Base-by-base conservation (phyloP, 164 flowering plant species). In the Chimonanthus salicifolius region DNA sequence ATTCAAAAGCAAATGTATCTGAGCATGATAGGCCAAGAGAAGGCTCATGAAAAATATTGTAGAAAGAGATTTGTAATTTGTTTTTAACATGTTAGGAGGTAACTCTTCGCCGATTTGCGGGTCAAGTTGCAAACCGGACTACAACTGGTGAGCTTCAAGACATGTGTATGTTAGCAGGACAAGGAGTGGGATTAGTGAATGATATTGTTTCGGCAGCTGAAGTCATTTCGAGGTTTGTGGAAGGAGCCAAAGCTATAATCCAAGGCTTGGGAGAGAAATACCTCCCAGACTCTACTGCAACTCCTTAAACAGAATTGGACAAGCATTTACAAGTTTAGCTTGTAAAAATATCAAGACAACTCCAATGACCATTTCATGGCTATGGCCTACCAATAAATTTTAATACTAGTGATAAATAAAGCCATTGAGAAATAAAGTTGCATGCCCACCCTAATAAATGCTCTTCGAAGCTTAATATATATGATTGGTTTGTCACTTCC, bases 101-200 rank as follows among this genome's bases (percentile, higher is more conserved):
- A 4, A 64, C 69, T 64, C 66, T 79, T 64, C 76, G 76, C 16
- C 70, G 81, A 16, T 75, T 79, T 10, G 76, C 75, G 0, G 81
- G 81, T 13, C 75, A 64, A 68, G 78, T 65, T 10, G 70, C 78
- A 6, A 79, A 79, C 72, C 71, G 21, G 44, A 69, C 81, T 8
- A 72, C 81, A 2, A 6, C 43, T 0, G 81, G 81, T 2, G 54
- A 68, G 68, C 68, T 75, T 2, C 54, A 62, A 45, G 49, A 75
- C 49, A 78, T 78, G 75, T 70, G 64, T 9, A 76, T 80, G 79
- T 64, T 76, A 62, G 82, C 77, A 18, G 82, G 82, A 65, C 77
- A 76, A 74, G 82, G 82, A 33, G 82, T 80, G 9, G 82, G 82
- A 15, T 58, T 80, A 50, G 75, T 80, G 45, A 71, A 76, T 5